A percentile compares a stretch with the other conserved stretches of the same genome.
phyloP scores from a whole-genome alignment of 768 basidiomycete genomes.

The Phylloporus scabripes region DNA sequence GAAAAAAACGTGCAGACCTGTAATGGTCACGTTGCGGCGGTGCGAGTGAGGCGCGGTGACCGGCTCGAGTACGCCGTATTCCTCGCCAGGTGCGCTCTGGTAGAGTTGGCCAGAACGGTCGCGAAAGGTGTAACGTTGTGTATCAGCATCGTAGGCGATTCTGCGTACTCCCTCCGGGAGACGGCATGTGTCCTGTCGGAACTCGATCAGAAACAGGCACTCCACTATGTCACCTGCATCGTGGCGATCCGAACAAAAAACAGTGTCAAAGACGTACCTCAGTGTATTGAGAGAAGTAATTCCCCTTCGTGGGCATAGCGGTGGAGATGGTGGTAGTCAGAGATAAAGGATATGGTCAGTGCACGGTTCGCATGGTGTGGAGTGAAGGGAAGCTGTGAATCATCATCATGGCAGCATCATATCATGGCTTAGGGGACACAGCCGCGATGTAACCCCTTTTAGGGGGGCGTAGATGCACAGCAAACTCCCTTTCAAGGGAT shows the following conservation, averaged over 20 bases:
- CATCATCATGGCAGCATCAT: not conserved
- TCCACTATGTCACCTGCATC: not conserved
- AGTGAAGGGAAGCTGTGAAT: not conserved
- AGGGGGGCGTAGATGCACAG: no score
- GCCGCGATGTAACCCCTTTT: not conserved
- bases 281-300: slow-evolving; percentile 20
- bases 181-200: slow-evolving; percentile 31
- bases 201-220: not conserved
- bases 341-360: not conserved
- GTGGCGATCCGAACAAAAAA: not conserved
- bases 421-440: not conserved
- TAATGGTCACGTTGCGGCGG: slow-evolving; percentile 24
- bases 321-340: slow-evolving; percentile 11
- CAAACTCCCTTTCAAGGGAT: no score
- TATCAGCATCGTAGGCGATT: slow-evolving; percentile 51
- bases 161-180: slow-evolving; percentile 43
- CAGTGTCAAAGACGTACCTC: slow-evolving; percentile 16
- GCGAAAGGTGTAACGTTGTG: slow-evolving; percentile 44
- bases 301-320: not conserved
- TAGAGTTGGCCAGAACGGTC: slow-evolving; percentile 43
- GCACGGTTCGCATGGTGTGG: not conserved
- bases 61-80: slow-evolving; percentile 41
- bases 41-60: slow-evolving; percentile 22
- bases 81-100: slow-evolving; percentile 38
- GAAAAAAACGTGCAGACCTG: slow-evolving; percentile 17